Percentiles rank a stretch among this genome's conserved stretches.
Evolutionary conservation across 2,329 filamentous ascomycete species (phyloP).

Genomic region (Colletotrichum neosansevieriae): DNA sequence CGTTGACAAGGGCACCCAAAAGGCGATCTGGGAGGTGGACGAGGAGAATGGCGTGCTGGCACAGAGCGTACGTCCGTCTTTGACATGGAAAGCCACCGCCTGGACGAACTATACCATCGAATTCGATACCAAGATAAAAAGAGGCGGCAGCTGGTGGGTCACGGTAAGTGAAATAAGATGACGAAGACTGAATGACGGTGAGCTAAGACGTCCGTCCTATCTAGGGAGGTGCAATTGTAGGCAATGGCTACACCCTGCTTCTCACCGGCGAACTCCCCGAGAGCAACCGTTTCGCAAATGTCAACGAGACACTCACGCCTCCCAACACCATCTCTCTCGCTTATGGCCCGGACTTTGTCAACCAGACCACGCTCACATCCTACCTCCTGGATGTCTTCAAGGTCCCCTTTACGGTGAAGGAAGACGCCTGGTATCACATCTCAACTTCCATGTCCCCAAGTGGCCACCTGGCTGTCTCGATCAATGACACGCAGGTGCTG

Average conservation of each 20-base stretch:
- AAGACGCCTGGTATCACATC: slow-evolving; percentile 53
- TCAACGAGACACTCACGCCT: slow-evolving; percentile 49
- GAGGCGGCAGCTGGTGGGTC: slow-evolving; percentile 54
- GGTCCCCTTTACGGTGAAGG: slow-evolving; percentile 45
- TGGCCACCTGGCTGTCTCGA: slow-evolving; percentile 46
- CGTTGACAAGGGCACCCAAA: slow-evolving; percentile 51
- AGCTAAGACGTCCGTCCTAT: too few species aligned
- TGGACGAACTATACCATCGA: slow-evolving; percentile 52
- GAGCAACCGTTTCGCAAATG: slow-evolving; percentile 43
- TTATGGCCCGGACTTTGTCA: slow-evolving; percentile 51
- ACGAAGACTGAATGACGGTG: background rate
- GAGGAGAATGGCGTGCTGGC: slow-evolving; percentile 50
- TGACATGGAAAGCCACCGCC: slow-evolving; percentile 42
- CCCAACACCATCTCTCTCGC: slow-evolving; percentile 51
- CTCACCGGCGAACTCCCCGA: slow-evolving; percentile 34
- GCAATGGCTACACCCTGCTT: slow-evolving; percentile 32
- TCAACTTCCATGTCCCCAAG: slow-evolving; percentile 47
- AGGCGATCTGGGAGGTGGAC: slow-evolving; percentile 50
- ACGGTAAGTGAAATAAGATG: slow-evolving; percentile 44
- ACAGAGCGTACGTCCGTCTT: slow-evolving; percentile 48
- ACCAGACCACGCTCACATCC: slow-evolving; percentile 49
- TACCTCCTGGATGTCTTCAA: slow-evolving; percentile 46
- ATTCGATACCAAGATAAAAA: slow-evolving; percentile 52
- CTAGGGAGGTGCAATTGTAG: slow-evolving; percentile 19
- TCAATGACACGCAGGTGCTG: slow-evolving; percentile 44